These are phyloP conservation scores for Trichoderma lentiforme DNA, from an alignment of 2,329 filamentous ascomycete genomes.

Conservation along the genomic window DNA sequence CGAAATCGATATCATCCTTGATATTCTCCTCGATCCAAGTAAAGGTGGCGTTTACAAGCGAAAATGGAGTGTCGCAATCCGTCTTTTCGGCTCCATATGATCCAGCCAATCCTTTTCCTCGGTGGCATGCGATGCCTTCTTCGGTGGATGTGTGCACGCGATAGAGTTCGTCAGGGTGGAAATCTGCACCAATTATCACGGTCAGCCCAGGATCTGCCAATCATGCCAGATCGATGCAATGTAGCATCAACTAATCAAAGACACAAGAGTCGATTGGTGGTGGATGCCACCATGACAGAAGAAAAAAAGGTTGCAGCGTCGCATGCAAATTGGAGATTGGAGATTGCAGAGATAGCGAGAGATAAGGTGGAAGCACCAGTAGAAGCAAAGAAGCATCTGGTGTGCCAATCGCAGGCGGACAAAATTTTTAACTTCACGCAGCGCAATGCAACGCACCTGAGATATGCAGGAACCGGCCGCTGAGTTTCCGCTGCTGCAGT, in stretches of 20 bases:
- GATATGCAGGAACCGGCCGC: slow-evolving; percentile 81
- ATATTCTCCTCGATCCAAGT: slow-evolving; percentile 80
- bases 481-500: slow-evolving; percentile 45
- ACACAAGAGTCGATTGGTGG: neutral
- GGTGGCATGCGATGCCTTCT: slow-evolving; percentile 71
- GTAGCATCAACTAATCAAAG: neutral
- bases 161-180: slow-evolving; percentile 90
- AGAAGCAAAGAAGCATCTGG: neutral
- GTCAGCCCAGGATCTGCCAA: slow-evolving; percentile 9
- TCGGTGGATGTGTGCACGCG: slow-evolving; percentile 70
- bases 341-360: neutral
- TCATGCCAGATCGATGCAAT: neutral
- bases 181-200: slow-evolving; percentile 54
- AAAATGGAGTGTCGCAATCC: slow-evolving; percentile 80
- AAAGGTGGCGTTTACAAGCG: slow-evolving; percentile 84
- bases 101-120: slow-evolving; percentile 71
- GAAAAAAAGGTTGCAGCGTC: neutral
- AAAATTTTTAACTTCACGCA: neutral
- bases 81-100: slow-evolving; percentile 80
- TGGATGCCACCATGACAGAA: neutral
- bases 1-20: slow-evolving; percentile 78
- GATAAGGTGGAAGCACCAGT: neutral
- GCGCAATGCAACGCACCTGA: slow-evolving; percentile 59
- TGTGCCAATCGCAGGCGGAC: neutral
- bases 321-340: neutral